Percentiles rank a stretch among this genome's conserved stretches.
These are phyloP conservation scores for Powellomyces hirtus DNA, from an alignment of 192 early-diverging fungal species.

Conservation along the genomic window DNA sequence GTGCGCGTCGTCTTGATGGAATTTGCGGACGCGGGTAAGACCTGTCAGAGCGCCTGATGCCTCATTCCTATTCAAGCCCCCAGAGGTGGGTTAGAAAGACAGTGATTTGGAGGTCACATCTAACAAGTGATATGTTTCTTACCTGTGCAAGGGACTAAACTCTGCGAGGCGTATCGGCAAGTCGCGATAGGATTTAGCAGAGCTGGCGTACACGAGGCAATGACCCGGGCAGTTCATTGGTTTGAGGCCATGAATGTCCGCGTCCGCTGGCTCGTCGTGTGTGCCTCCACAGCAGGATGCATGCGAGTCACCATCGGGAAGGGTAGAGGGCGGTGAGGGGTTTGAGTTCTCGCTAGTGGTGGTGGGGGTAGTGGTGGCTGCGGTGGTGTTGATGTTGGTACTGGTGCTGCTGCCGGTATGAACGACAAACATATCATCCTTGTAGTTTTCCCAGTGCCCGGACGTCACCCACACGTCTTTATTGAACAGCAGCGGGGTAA, in stretches of 20 bases:
- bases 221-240: constrained; percentile 99
- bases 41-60: constrained; percentile 85
- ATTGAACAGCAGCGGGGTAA: constrained; percentile 89
- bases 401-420: not conserved
- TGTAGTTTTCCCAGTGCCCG: constrained; percentile 97
- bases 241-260: constrained; percentile 80
- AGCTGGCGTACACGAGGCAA: constrained; percentile 83
- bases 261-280: constrained; percentile 27
- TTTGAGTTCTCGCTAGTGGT: too few species aligned
- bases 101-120: not conserved
- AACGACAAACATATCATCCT: constrained; percentile 85
- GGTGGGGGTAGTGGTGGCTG: constrained; percentile 8
- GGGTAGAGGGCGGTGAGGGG: too few species aligned
- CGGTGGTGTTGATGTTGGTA: not conserved
- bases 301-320: constrained; percentile 4
- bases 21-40: constrained; percentile 86
- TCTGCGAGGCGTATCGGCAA: constrained; percentile 87
- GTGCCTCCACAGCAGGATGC: constrained; percentile 17
- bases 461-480: constrained; percentile 89
- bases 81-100: not conserved
- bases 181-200: constrained; percentile 78
- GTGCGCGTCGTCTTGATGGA: constrained; percentile 97
- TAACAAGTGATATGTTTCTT: not conserved
- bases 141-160: constrained; percentile 92
- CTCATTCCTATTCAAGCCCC: constrained; percentile 67